These are phyloP conservation scores for Capsella bursapastoris DNA, from an alignment of 345 rosid species.

Conservation along the genomic window DNA sequence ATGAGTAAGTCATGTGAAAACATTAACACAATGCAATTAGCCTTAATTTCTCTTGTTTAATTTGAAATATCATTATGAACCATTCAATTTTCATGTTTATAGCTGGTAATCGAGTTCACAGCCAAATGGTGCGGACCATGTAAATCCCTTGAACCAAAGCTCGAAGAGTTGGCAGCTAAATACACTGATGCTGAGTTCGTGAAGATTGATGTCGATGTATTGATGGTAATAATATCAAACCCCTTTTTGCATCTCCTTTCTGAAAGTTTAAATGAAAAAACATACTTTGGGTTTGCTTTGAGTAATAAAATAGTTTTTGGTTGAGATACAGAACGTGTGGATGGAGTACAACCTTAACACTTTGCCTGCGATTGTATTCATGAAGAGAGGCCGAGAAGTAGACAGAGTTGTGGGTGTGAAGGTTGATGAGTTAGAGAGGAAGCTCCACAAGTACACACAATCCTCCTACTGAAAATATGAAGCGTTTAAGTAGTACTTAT, in stretches of 20 bases:
- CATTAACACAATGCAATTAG: not conserved
- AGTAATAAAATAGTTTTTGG: constrained; percentile 20
- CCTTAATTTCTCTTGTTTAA: not conserved
- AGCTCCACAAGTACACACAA: constrained; percentile 57
- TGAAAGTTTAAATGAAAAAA: not conserved
- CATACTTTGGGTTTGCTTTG: not conserved
- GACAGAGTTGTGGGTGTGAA: constrained; percentile 65
- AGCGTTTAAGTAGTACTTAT: constrained; percentile 11
- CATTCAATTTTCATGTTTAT: not conserved
- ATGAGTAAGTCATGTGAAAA: not conserved
- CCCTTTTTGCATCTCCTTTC: not conserved
- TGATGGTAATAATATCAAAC: constrained; percentile 47
- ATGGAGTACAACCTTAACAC: constrained; percentile 46
- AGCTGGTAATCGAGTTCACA: constrained; percentile 78
- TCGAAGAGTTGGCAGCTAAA: constrained; percentile 60
- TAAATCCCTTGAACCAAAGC: constrained; percentile 56
- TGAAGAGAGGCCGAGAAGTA: constrained; percentile 67
- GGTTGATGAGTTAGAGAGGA: constrained; percentile 57
- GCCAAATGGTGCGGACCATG: constrained; percentile 89
- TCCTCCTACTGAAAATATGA: constrained; percentile 12
- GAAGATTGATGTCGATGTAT: constrained; percentile 72
- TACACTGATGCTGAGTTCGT: constrained; percentile 65
- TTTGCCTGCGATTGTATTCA: constrained; percentile 63
- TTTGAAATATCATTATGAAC: not conserved
- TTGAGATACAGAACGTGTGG: constrained; percentile 53